Percentiles rank a stretch among this genome's conserved stretches.
Conservation (phyloP, 2,329 filamentous ascomycete genomes). For the Amauroascus niger region DNA sequence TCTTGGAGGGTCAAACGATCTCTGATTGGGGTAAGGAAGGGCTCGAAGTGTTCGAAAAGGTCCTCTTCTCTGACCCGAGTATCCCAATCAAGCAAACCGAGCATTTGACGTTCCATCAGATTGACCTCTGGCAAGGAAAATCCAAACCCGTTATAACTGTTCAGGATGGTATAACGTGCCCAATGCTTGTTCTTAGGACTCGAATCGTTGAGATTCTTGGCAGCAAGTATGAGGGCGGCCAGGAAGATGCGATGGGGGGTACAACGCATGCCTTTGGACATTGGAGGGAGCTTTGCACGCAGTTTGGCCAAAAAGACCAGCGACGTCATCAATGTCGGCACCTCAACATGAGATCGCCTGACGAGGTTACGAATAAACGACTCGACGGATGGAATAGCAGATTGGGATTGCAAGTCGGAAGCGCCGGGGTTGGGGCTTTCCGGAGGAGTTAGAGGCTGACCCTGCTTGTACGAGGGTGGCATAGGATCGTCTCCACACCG, state of each 20-base stretch:
- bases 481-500: constrained; percentile 45
- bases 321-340: constrained; percentile 92
- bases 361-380: constrained; percentile 88
- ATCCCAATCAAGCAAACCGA: constrained; percentile 92
- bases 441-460: constrained; percentile 50
- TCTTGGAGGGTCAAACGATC: constrained; percentile 12
- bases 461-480: constrained; percentile 27
- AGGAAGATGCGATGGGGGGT: constrained; percentile 97
- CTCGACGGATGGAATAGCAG: constrained; percentile 65
- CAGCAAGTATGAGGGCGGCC: constrained; percentile 54
- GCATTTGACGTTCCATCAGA: constrained; percentile 97
- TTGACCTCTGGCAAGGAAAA: constrained; percentile 96
- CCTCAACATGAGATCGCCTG: constrained; percentile 87
- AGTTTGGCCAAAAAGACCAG: constrained; percentile 86
- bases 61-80: constrained; percentile 76
- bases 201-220: constrained; percentile 97
- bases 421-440: constrained; percentile 47
- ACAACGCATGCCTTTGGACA: constrained; percentile 92
- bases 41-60: constrained; percentile 75
- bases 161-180: constrained; percentile 81
- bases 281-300: constrained; percentile 74
- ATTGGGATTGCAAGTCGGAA: constrained; percentile 26
- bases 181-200: constrained; percentile 99
- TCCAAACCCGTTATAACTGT: constrained; percentile 64
- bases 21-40: constrained; percentile 79